phyloP scores from a whole-genome alignment of 2,329 filamentous ascomycete species.

The Fusarium robinianum region DNA sequence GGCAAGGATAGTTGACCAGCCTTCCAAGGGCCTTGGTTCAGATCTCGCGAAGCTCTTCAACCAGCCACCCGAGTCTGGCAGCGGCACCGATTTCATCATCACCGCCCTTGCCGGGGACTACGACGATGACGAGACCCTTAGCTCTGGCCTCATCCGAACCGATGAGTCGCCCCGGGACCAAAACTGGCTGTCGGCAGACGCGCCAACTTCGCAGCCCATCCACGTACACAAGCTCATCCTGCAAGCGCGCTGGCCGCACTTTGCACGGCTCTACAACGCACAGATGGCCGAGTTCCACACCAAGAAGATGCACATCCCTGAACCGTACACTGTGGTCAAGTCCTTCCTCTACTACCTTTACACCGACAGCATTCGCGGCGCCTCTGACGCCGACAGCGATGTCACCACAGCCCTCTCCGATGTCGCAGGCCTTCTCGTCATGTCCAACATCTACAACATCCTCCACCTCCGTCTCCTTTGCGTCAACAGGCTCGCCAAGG shows the following conservation, averaged over 20 bases:
- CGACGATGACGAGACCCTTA: slow-evolving; percentile 67
- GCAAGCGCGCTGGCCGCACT: slow-evolving; percentile 95
- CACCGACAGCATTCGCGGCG: slow-evolving; percentile 80
- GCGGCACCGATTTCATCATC: slow-evolving; percentile 87
- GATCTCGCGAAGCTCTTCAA: slow-evolving; percentile 90
- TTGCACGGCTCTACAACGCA: slow-evolving; percentile 85
- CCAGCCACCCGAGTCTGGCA: slow-evolving; percentile 78
- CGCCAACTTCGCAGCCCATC: slow-evolving; percentile 77
- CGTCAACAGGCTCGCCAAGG: slow-evolving; percentile 85
- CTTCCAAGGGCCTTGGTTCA: slow-evolving; percentile 73
- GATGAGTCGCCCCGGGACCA: slow-evolving; percentile 50
- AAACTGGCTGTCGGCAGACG: slow-evolving; percentile 64
- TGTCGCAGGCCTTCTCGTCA: slow-evolving; percentile 91
- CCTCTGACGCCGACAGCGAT: slow-evolving; percentile 59
- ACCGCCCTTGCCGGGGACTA: slow-evolving; percentile 84
- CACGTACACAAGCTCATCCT: slow-evolving; percentile 95
- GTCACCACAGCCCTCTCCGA: slow-evolving; percentile 81
- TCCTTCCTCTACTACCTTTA: slow-evolving; percentile 97
- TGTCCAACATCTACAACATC: slow-evolving; percentile 98
- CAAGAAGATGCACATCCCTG: slow-evolving; percentile 96
- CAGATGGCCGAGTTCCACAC: slow-evolving; percentile 98
- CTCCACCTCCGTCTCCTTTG: slow-evolving; percentile 88
- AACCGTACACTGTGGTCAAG: slow-evolving; percentile 91
- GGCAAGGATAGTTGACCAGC: slow-evolving; percentile 54
- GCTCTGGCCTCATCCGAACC: slow-evolving; percentile 53